Base-by-base conservation (phyloP, 768 basidiomycete species). In the Pisolithus marmoratus region DNA sequence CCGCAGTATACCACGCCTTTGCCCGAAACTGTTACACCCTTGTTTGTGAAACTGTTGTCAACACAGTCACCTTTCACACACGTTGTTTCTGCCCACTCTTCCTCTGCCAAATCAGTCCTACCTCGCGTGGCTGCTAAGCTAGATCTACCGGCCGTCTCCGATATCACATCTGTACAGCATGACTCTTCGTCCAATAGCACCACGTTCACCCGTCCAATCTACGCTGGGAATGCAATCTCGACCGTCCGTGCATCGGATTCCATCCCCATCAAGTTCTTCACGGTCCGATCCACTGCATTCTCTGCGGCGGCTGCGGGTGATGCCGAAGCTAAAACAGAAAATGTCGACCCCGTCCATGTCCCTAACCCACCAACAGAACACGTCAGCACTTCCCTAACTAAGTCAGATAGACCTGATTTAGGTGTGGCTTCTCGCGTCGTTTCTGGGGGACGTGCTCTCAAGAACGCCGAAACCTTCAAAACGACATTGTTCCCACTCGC, bases 191-290 rank as follows among this genome's bases (percentile, higher is more conserved):
- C 83, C 31, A 85, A 87, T 57, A 79, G 76, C 60, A 92, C 91
- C 37, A 90, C 84, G 1, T 98, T 94, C 67, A 84, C 88, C 5
- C 88, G 95, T 23, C 93, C 92, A 24, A 96, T 98, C 61, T 98
- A 99, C 61, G 96, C 96, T 22, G 96, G 96, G 46, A 98, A 98
- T 63, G 96, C 96, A 42, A 92, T 98, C 51, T 81, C 94, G 23
- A 95, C 94, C 40, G 85, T 99, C 58, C 84, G 85, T 53, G 89
- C 88, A 0, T 74, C 84, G 0, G 79, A 82, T n/a, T 79, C 79
- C 48, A 78, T 96, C 61, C 78, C 81, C 27, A 70, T 94, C 73
- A 98, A 98, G 68, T 83, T 99, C 68, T 92, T 98, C 72, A 96
- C 95, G 38, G 90, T 98, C 22, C 84, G 96, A 56, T 82, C 86